Base-by-base conservation (phyloP, 2,329 filamentous ascomycete species). In the Botrytis elliptica region DNA sequence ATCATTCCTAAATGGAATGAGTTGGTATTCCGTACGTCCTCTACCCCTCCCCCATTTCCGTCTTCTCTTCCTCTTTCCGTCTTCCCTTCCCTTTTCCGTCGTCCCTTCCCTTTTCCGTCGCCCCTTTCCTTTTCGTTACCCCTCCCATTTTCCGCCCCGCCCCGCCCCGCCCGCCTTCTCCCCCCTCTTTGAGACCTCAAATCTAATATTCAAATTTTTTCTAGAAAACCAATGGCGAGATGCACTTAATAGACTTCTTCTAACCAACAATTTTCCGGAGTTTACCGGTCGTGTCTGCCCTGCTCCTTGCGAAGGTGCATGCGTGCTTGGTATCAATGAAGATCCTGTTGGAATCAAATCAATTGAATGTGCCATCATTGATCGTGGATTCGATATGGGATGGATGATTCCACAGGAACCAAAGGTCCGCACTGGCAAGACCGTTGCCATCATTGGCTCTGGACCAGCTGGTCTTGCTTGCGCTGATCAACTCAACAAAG, bases 181-280 rank as follows among this genome's bases (percentile, higher is more conserved):
- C 14, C 4, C 1, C 14, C 6, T 14, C 52, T 18, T 57, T 6
- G 14, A 6, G 14, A 29, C 7, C n/a, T 57, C n/a, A 29, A 29
- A 3, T 33, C n/a, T 57, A 57, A 57, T 6, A 29, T 29, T 12
- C 52, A 57, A 57, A 14, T 3, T 14, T n/a, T 33, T 33, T 57
- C 5, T 62, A 36, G 59, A 62, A 74, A 88, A 89, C 66, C 91
- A 97, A 76, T 98, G 95, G 95, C 89, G 91, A 78, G 95, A 98
- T 83, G 95, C 95, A 38, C 89, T 98, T 6, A 95, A 97, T 84
- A 90, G 94, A 74, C 88, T 98, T 18, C 86, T 98, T 71, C 95
- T 97, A 92, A 98, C 95, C 77, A 98, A 98, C 86, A 98, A 98
- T 85, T 98, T 98, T 88, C 95, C 95, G 6, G 95, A 98, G 82